Conservation (phyloP, 192 early-diverging fungal genomes). For the Gaertneriomyces sp. region DNA sequence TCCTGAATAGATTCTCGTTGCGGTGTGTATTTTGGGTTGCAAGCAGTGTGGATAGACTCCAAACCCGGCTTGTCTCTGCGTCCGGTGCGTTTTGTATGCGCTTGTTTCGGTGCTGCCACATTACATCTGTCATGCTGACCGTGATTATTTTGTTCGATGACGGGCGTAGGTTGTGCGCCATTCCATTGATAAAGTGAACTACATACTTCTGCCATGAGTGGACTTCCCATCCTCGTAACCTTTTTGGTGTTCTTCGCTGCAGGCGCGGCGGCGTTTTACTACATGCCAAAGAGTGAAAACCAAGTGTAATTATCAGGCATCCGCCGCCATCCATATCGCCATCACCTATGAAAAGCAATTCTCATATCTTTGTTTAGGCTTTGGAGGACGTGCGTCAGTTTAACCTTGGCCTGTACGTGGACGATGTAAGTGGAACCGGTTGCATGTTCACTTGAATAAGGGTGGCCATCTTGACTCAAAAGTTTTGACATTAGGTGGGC, state of each 20-base stretch:
- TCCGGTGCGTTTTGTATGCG: too few species aligned
- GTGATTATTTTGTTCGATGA: too few species aligned
- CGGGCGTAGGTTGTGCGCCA: too few species aligned
- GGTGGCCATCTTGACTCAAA: not conserved
- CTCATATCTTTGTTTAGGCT: constrained; percentile 23
- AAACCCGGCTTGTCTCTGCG: too few species aligned
- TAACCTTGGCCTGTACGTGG: constrained; percentile 57
- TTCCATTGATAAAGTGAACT: too few species aligned
- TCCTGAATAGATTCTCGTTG: too few species aligned
- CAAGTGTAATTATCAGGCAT: constrained; percentile 49
- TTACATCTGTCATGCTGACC: too few species aligned
- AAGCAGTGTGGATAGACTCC: too few species aligned
- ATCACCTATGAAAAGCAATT: not conserved
- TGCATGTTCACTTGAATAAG: not conserved
- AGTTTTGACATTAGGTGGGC: constrained; percentile 69
- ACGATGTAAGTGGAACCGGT: constrained; percentile 51
- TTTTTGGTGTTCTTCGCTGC: constrained; percentile 46
- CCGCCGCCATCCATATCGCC: not conserved
- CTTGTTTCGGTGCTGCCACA: too few species aligned
- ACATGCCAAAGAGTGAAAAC: constrained; percentile 55
- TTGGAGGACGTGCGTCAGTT: constrained; percentile 52
- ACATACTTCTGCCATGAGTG: constrained; percentile 15
- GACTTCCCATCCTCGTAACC: constrained; percentile 46
- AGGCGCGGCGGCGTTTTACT: constrained; percentile 46
- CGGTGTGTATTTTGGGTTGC: too few species aligned